Evolutionary conservation across 495 filamentous ascomycete species (phyloP), one percentile per base, ranked within the genome.

Genomic region (Monascus purpureus): DNA sequence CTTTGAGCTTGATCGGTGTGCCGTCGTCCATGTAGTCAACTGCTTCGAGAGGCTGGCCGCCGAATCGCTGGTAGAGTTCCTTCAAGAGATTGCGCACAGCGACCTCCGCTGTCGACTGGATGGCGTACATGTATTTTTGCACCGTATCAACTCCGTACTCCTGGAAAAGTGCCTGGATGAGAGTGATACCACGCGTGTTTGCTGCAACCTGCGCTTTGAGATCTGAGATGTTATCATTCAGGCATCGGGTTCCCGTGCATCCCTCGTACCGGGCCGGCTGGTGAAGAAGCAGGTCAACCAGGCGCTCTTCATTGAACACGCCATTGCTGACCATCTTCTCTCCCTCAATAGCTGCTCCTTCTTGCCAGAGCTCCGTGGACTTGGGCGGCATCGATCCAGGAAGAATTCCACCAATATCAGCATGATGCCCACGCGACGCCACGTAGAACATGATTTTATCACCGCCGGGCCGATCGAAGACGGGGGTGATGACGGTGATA

Each of bases 301-400:
- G 82, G 2, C 86, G 72, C 39, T 82, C 62, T 50, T 97, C 90
- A 53, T 96, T 73, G 53, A 97, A 92, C 18, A 74, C 63, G 13
- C 90, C 90, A 41, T 92, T 77, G 29, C 74, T 87, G 28, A 97
- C 88, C 2, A 97, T 68, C 57, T 93, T 95, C 50, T 95, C 92
- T 7, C 78, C 79, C 53, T 90, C 86, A 42, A 97, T 93, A 7
- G 86, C 73, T 0, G 92, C 88, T 6, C 90, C 90, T 57, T 97
- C 90, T 52, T 97, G 88, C 61, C 67, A 95, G 0, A 97, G 69
- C 45, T 95, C 90, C 4, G 80, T 73, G 2, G 87, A 94, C 39
- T 93, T 80, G 1, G 90, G 90, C 1, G 90, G 90, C 90, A 97
- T 97, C 23, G 82, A 92, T 6, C 90, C 90, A 1, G 90, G 88